Conservation (phyloP, 192 early-diverging fungal genomes). For the Powellomyces hirtus region DNA sequence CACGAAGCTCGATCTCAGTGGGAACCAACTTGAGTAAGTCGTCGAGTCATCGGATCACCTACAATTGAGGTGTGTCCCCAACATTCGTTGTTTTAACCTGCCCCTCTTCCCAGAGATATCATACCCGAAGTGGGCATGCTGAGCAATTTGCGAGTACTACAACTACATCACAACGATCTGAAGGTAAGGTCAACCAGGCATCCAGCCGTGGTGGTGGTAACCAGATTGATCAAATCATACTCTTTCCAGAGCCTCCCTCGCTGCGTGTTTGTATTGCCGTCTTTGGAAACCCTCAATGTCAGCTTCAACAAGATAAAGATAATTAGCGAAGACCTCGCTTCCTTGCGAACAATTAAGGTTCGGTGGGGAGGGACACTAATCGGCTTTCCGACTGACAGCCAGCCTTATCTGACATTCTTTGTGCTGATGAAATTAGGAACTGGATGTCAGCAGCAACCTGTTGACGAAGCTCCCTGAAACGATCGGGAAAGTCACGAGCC, state of each 20-base stretch:
- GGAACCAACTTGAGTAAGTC: slow-evolving; percentile 46
- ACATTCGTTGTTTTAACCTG: neutral
- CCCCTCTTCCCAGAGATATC: slow-evolving; percentile 24
- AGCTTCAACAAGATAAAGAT: slow-evolving; percentile 46
- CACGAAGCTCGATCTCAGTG: slow-evolving; percentile 27
- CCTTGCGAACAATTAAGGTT: slow-evolving; percentile 25
- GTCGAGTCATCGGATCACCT: neutral
- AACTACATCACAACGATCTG: slow-evolving; percentile 39
- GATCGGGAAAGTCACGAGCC: slow-evolving; percentile 21
- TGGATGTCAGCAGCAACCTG: slow-evolving; percentile 35
- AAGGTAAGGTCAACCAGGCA: slow-evolving; percentile 8
- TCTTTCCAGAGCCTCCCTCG: slow-evolving; percentile 31
- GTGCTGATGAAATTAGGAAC: too few species aligned
- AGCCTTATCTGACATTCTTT: neutral
- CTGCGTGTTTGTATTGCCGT: slow-evolving; percentile 26
- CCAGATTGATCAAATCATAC: neutral
- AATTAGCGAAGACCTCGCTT: slow-evolving; percentile 27
- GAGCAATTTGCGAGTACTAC: slow-evolving; percentile 30
- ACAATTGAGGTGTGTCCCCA: neutral
- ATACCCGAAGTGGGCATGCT: slow-evolving; percentile 43
- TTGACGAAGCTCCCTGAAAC: slow-evolving; percentile 33
- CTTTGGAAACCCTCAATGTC: slow-evolving; percentile 31
- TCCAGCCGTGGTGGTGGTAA: neutral
- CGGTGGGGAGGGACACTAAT: neutral
- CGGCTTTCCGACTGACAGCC: neutral